Evolutionary conservation across 176 grass and related monocot genomes (phyloP), one percentile per base, ranked within the genome.

Genomic region (Rhynchospora breviuscula): DNA sequence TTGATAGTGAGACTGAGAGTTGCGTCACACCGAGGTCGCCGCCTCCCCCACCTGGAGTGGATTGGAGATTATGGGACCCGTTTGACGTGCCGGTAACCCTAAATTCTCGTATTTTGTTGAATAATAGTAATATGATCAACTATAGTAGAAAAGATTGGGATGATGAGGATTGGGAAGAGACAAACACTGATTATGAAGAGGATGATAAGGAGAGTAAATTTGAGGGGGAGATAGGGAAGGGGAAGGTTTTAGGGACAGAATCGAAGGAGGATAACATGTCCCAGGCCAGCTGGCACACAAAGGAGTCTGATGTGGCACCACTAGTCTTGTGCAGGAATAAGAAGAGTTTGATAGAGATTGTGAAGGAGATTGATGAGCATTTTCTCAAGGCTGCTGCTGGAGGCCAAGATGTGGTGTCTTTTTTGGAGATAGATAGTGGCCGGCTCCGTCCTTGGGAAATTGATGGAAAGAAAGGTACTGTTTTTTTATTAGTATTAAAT

Each of bases 331-430:
- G 73, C 49, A 89, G 78, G 72, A 91, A 60, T 77, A 86, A 89
- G 63, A 91, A 82, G 83, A 92, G 91, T 47, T 85, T 99, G 59
- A 68, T 87, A 10, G 88, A 81, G 69, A 90, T 99, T 73, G 85
- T 89, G 48, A 96, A 90, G 84, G 93, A 99, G 83, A 88, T 99
- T 46, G 97, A 99, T 79, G 93, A 96, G 44, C 94, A 92, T 81
- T 96, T 99, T 86, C 86, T 99, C 81, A 99, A 90, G 90, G 97
- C 97, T 48, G 97, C 93, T 6, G 93, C 93, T 10, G 89, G 88
- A 72, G 97, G 97, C 43, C 95, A 59, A 11, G 97, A 96, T 67
- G 90, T 96, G 45, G 86, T 90, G 59, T 35, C 86, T 81, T 81
- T 96, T 87, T 88, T 99, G 87, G 93, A 99, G 67, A 90, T 89